Evolutionary conservation across 2,329 filamentous ascomycete species (phyloP).

Genomic region (Ceratocystis destructans): DNA sequence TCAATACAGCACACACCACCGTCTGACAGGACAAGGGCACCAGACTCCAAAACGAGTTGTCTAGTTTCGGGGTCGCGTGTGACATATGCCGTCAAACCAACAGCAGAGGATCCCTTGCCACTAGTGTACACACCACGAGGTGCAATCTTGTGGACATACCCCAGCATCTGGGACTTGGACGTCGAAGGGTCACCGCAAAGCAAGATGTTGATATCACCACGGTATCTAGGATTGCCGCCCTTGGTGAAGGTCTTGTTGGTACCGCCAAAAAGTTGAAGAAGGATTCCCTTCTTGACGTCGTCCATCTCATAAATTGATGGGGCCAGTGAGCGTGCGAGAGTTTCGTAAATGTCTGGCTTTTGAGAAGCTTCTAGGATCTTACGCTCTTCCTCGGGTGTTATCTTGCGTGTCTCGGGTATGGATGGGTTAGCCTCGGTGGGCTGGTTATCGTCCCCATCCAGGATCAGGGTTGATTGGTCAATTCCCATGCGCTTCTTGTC

Average conservation of each 20-base stretch:
- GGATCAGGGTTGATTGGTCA: conserved; percentile 74
- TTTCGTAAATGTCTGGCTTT: conserved; percentile 79
- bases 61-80: conserved; percentile 69
- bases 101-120: conserved; percentile 66
- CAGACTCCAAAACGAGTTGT: conserved; percentile 67
- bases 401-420: conserved; percentile 54
- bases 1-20: conserved; percentile 76
- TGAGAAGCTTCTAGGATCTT: conserved; percentile 72
- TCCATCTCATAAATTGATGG: conserved; percentile 97
- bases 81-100: conserved; percentile 69
- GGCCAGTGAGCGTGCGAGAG: conserved; percentile 78
- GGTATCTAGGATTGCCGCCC: conserved; percentile 85
- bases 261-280: conserved; percentile 90
- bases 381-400: conserved; percentile 73
- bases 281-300: conserved; percentile 95
- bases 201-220: conserved; percentile 93
- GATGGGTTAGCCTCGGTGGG: conserved; percentile 26
- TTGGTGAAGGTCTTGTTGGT: conserved; percentile 98
- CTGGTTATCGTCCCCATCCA: conserved; percentile 41
- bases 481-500: conserved; percentile 90
- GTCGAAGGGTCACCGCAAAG: conserved; percentile 96
- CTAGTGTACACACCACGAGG: conserved; percentile 75
- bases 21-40: conserved; percentile 64
- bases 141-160: conserved; percentile 95
- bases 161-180: conserved; percentile 83